Evolutionary conservation across 2,329 filamentous ascomycete genomes (phyloP).

Genomic region (Exophiala spinifera): DNA sequence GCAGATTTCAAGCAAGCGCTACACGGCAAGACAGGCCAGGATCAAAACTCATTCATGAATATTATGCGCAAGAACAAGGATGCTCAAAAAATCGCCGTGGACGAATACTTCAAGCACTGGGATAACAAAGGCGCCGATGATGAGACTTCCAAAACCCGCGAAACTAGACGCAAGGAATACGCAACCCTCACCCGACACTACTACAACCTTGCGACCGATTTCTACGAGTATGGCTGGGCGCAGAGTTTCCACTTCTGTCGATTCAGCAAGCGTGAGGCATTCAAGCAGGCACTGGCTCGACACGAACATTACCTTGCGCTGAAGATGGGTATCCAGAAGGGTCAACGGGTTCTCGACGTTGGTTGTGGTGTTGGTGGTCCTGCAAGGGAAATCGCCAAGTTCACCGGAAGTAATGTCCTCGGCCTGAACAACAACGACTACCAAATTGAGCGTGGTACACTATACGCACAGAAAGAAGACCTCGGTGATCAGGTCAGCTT

Average conservation of each 20-base stretch:
- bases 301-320: constrained; percentile 98
- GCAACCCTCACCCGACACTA: constrained; percentile 94
- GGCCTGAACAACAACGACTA: constrained; percentile 99
- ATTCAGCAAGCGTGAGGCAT: constrained; percentile 80
- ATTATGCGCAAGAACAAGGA: constrained; percentile 72
- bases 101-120: constrained; percentile 97
- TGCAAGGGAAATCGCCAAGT: constrained; percentile 93
- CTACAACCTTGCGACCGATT: constrained; percentile 94
- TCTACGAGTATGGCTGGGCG: constrained; percentile 97
- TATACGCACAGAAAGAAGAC: constrained; percentile 78
- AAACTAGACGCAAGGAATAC: constrained; percentile 82
- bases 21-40: no score
- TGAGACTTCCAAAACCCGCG: constrained; percentile 79
- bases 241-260: constrained; percentile 97
- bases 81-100: constrained; percentile 76
- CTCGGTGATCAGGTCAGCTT: constrained; percentile 76
- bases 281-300: constrained; percentile 86
- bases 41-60: no score
- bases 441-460: constrained; percentile 89
- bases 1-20: no score
- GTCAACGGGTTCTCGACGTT: constrained; percentile 89
- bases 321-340: constrained; percentile 78
- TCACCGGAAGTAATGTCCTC: constrained; percentile 82
- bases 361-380: constrained; percentile 96
- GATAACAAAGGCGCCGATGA: constrained; percentile 74